A percentile compares a stretch with the other conserved stretches of the same genome.
These are phyloP conservation scores for Cardamine chenopodiifolia DNA, from an alignment of 345 rosid species.

Conservation along the genomic window DNA sequence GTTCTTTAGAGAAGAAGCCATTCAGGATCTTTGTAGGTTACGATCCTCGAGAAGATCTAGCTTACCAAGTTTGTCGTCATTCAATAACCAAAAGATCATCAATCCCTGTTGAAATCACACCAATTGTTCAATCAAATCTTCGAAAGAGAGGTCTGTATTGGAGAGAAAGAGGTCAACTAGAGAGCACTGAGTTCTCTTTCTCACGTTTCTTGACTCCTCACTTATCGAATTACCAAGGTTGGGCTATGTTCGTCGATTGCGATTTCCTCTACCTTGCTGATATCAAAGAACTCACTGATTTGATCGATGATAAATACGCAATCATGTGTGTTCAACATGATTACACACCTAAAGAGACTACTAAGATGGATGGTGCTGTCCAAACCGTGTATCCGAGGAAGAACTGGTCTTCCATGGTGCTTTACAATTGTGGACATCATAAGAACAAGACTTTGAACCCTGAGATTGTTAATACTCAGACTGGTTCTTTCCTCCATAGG, in stretches of 20 bases:
- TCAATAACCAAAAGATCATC: constrained; percentile 76
- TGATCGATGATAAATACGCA: constrained; percentile 85
- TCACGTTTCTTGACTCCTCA: constrained; percentile 86
- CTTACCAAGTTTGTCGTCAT: constrained; percentile 79
- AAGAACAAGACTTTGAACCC: constrained; percentile 78
- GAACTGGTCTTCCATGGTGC: constrained; percentile 99
- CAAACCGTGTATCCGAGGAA: constrained; percentile 95
- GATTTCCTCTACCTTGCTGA: constrained; percentile 90
- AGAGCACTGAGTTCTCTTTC: constrained; percentile 99
- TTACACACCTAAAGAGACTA: constrained; percentile 84
- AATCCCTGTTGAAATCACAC: constrained; percentile 77
- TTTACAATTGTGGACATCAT: constrained; percentile 90
- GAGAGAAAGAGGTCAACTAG: constrained; percentile 77
- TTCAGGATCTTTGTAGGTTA: constrained; percentile 92
- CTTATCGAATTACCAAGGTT: constrained; percentile 74
- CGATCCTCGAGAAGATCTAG: constrained; percentile 86
- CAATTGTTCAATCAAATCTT: constrained; percentile 84
- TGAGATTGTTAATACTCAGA: constrained; percentile 67
- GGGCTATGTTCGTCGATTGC: constrained; percentile 99
- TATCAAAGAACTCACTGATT: constrained; percentile 72
- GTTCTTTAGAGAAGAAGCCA: constrained; percentile 45
- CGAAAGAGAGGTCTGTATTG: constrained; percentile 69
- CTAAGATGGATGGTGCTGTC: constrained; percentile 96
- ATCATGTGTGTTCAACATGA: constrained; percentile 97
- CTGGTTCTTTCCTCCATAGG: constrained; percentile 91